Evolutionary conservation across 1,139 yeast genomes (phyloP), one percentile per base, ranked within the genome.

Genomic region (Debaryomyces subglobosus): DNA sequence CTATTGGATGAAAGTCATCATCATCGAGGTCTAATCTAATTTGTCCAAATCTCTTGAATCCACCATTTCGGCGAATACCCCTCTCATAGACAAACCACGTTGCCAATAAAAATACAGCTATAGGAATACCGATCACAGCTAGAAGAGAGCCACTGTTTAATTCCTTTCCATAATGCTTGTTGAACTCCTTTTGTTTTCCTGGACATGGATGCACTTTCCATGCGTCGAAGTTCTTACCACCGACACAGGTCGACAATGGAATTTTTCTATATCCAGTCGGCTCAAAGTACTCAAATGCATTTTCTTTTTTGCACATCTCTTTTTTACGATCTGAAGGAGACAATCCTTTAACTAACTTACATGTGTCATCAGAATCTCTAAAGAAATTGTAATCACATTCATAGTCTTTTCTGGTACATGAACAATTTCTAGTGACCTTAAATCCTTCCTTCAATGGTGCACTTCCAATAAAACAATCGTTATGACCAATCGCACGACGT

Each of bases 381-480:
- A 67, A 81, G 64, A 74, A 92, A 67, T 92, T 92, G 71, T 83
- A 89, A 63, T 94, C 99, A 78, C 99, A 94, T 68, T 94, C 99
- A 61, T 76, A 95, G 67, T 94, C 99, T 49, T 82, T 79, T 65
- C 97, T 81, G 0, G 95, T 79, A 71, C 99, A 94, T 1, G 86
- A 62, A 69, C 99, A 94, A 64, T 89, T 85, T 55, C 81, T 76
- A 13, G 78, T 68, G 16, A 81, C 71, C 56, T 77, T 78, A 62
- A 77, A 80, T 0, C 89, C 91, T 45, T 81, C 77, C n/a, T 73
- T 67, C 47, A 89, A 69, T 33, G 91, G 89, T 1, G 88, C 86
- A 58, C 78, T 79, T 13, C 97, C 97, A 57, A 94, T 82, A 61
- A 82, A 91, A 68, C 99, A 94, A 53, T 88, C 85, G 13, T 69